These are phyloP conservation scores for Arthrinium puccinioides DNA, from an alignment of 2,329 filamentous ascomycete genomes.

Conservation along the genomic window DNA sequence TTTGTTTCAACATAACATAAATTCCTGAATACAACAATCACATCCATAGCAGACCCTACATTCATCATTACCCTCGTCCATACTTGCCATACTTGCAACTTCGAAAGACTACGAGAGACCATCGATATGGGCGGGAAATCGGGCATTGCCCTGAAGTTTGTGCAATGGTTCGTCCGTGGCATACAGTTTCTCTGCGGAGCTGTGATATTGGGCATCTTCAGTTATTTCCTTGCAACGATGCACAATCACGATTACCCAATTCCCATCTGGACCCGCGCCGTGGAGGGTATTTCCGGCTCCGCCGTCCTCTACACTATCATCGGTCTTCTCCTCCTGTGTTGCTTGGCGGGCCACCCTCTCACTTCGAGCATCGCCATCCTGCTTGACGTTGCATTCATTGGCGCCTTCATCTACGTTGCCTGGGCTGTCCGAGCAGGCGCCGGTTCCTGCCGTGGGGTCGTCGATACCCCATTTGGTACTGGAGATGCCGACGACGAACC, in stretches of 20 bases:
- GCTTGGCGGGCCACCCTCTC: slow-evolving; percentile 65
- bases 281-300: slow-evolving; percentile 70
- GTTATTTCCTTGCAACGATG: slow-evolving; percentile 75
- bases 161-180: slow-evolving; percentile 65
- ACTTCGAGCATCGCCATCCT: slow-evolving; percentile 68
- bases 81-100: no score
- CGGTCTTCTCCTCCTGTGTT: slow-evolving; percentile 71
- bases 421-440: slow-evolving; percentile 65
- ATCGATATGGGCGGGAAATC: slow-evolving; percentile 48
- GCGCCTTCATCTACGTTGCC: slow-evolving; percentile 75
- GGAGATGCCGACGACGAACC: slow-evolving; percentile 46
- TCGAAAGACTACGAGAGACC: no score
- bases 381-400: slow-evolving; percentile 70
- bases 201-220: slow-evolving; percentile 71
- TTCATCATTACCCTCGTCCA: no score
- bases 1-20: no score
- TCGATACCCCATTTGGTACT: slow-evolving; percentile 62
- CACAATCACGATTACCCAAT: slow-evolving; percentile 57
- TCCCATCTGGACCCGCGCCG: slow-evolving; percentile 59
- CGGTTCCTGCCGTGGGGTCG: slow-evolving; percentile 49
- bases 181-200: slow-evolving; percentile 67
- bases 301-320: slow-evolving; percentile 68
- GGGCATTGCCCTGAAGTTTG: slow-evolving; percentile 57
- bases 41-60: no score
- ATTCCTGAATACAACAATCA: no score